phyloP scores from a whole-genome alignment of 2,329 filamentous ascomycete species.

The Rachicladosporium sp. region DNA sequence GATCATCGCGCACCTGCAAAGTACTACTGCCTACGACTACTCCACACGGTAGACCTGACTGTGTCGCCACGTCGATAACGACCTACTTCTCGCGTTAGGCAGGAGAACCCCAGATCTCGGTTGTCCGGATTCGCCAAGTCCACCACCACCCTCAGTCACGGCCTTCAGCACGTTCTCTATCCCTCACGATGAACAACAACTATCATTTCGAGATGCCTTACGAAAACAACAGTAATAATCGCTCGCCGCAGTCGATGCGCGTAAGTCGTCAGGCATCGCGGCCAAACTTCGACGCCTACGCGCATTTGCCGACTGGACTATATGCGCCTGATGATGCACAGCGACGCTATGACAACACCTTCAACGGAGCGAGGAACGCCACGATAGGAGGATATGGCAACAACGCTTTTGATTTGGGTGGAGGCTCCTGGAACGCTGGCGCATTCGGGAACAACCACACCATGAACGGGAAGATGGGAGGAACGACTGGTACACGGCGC shows the following conservation, averaged over 20 bases:
- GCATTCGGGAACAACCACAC: constrained; percentile 52
- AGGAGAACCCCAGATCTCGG: no score
- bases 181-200: constrained; percentile 18
- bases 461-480: constrained; percentile 30
- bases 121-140: no score
- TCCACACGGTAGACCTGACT: no score
- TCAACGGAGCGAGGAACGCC: constrained; percentile 47
- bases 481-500: constrained; percentile 28
- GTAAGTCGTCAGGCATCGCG: constrained; percentile 62
- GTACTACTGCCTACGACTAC: no score
- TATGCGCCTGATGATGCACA: constrained; percentile 56
- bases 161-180: background rate
- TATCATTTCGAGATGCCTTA: constrained; percentile 53
- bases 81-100: no score
- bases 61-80: no score
- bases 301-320: constrained; percentile 52
- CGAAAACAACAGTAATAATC: constrained; percentile 52
- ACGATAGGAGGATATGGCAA: constrained; percentile 49
- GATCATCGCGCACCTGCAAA: no score
- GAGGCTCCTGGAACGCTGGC: constrained; percentile 70
- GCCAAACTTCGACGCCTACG: constrained; percentile 59
- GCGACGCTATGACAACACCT: constrained; percentile 39
- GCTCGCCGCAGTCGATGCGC: constrained; percentile 64
- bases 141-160: background rate
- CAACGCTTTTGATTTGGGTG: constrained; percentile 54